Base-by-base conservation (phyloP, 1,139 yeast genomes). In the Torulaspora globosa region DNA sequence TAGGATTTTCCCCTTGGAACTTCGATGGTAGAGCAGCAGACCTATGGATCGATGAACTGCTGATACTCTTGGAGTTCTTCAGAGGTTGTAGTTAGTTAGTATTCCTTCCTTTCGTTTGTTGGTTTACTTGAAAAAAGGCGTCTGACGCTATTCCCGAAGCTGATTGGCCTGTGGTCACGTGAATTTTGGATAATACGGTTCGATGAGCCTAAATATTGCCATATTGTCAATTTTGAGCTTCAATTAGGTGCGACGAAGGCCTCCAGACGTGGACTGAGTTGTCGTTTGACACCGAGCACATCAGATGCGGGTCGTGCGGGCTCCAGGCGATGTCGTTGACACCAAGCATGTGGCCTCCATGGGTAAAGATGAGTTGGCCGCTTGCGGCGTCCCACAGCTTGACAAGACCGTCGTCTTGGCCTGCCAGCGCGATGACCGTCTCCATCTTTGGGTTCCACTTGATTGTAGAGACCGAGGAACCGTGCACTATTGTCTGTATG, bases 301-400 rank as follows among this genome's bases (percentile, higher is more conserved):
- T 58, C 68, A 87, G 74, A 85, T 90, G 82, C 9, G 83, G 81
- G 52, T 84, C 84, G 53, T 80, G 81, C 1, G 81, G 78, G 49
- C 89, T 86, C 98, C 98, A 92, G 39, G 82, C 78, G 38, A 90
- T 71, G 61, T 90, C 97, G 58, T 84, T 82, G 12, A 92, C 86
- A 18, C 94, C 90, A 46, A 84, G 72, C 76, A 92, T 79, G 63
- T 92, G 99, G 0, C 98, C 98, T 10, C 84, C 87, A 65, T 94
- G 98, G 29, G 78, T 74, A 60, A 92, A 90, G 18, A 82, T 49
- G 37, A 82, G 67, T 61, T 71, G 54, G 56, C 74, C 44, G 27
- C 64, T 61, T 1, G 76, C 59, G 3, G 80, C 65, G 59, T 88
- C 90, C 82, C 88, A 85, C 2, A 92, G 46, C 56, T 79, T 78